Percentiles rank a stretch among this genome's conserved stretches.
Conservation (phyloP, 306 rosid genomes). For the Ziziphus jujuba region DNA sequence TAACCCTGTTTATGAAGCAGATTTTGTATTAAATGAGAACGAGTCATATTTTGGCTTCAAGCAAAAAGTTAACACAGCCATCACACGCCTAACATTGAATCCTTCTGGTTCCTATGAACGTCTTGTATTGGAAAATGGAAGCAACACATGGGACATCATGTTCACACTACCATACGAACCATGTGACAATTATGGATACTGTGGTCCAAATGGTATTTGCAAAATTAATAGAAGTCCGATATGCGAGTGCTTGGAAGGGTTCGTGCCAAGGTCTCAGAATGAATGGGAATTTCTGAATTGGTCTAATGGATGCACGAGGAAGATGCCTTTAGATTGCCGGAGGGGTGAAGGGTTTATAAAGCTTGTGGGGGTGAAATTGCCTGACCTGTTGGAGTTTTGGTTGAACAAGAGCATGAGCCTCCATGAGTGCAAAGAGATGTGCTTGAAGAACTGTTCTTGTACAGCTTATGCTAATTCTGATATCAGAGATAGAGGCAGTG, state of each 20-base stretch:
- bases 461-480: slow-evolving; percentile 39
- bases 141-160: neutral
- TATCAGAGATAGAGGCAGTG: slow-evolving; percentile 20
- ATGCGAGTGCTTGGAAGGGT: slow-evolving; percentile 54
- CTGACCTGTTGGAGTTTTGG: slow-evolving; percentile 7
- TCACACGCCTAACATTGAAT: neutral
- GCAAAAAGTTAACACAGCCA: neutral
- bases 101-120: neutral
- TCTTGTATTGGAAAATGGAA: neutral
- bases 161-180: neutral
- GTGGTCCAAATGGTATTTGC: slow-evolving; percentile 24
- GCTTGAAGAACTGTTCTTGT: slow-evolving; percentile 49
- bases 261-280: slow-evolving; percentile 21
- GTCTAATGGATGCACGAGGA: slow-evolving; percentile 42
- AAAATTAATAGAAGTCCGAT: slow-evolving; percentile 12
- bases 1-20: neutral
- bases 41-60: neutral
- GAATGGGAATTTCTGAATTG: slow-evolving; percentile 30
- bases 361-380: slow-evolving; percentile 34
- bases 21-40: neutral
- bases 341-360: slow-evolving; percentile 29
- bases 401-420: slow-evolving; percentile 27
- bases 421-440: slow-evolving; percentile 25
- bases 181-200: slow-evolving; percentile 18
- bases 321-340: slow-evolving; percentile 27